Base-by-base conservation (phyloP, 2,329 filamentous ascomycete genomes). In the Diaporthe nobilis region DNA sequence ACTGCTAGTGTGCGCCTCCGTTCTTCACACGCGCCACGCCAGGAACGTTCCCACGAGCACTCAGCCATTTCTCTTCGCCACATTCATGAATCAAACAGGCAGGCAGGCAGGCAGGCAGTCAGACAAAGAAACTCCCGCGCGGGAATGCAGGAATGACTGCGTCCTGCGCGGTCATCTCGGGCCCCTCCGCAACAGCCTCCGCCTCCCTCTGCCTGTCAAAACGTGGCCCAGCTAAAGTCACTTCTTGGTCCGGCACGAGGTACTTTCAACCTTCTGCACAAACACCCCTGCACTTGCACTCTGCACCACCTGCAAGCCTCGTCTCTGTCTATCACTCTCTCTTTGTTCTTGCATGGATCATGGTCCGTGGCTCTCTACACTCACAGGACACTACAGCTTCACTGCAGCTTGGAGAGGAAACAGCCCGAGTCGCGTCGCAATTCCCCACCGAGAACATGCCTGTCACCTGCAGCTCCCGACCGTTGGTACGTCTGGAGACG, bases 301-400 rank as follows among this genome's bases (percentile, higher is more conserved):
- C 20, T 53, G 25, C 65, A 55, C 49, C 65, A 70, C 65, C 65
- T 68, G 65, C 65, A 68, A 37, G 65, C 65, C 47, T 68, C 47
- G 34, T 53, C 47, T 51, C 65, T 53, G 28, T n/a, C 34, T 49
- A 28, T 67, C 65, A 53, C 65, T 51, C 8, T 37, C 20, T 68
- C 22, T 20, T 44, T 22, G 13, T 51, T 49, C 10, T 10, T 51
- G 63, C 63, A 68, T 68, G 65, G 65, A 68, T 68, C 47, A 70
- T 37, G 65, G 31, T 28, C 47, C 20, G 37, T 49, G 63, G 61
- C 28, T 39, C 10, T 25, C 57, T n/a, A 34, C 15, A 34, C 25
- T 13, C 25, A 51, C 28, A 28, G 17, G 8, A 58, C 28, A 37
- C 28, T 44, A 44, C 60, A 63, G 39, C 25, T 42, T 65, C 42